Percentiles rank a stretch among this genome's conserved stretches.
These are phyloP conservation scores for Exophiala spinifera DNA, from an alignment of 2,329 filamentous ascomycete species.

Conservation along the genomic window DNA sequence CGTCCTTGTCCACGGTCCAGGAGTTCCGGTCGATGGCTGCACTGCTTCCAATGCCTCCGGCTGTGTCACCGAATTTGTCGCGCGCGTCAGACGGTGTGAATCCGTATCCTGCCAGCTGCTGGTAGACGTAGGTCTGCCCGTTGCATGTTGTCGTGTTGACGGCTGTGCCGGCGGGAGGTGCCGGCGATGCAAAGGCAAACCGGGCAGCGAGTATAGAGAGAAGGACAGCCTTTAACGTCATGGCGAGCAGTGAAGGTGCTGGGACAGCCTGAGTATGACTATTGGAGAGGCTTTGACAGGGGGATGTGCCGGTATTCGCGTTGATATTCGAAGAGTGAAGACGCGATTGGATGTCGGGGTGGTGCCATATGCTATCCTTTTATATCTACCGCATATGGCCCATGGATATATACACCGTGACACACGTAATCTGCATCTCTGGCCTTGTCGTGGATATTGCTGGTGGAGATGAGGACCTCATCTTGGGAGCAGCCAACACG, in stretches of 20 bases:
- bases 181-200: constrained; percentile 14
- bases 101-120: constrained; percentile 66
- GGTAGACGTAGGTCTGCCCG: constrained; percentile 62
- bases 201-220: constrained; percentile 13
- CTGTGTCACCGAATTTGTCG: constrained; percentile 67
- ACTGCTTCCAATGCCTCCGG: constrained; percentile 64
- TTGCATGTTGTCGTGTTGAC: constrained; percentile 56
- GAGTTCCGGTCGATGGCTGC: constrained; percentile 59
- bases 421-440: no score
- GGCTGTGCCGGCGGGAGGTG: constrained; percentile 7
- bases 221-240: constrained; percentile 12
- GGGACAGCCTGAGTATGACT: no score
- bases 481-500: no score
- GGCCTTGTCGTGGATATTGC: no score
- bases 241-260: constrained; percentile 1
- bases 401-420: no score
- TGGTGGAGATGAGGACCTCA: no score
- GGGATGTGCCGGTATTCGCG: no score
- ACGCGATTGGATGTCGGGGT: no score
- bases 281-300: not conserved
- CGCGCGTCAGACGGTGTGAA: constrained; percentile 55
- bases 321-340: no score
- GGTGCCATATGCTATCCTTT: no score
- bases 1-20: constrained; percentile 52
- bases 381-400: no score